These are phyloP conservation scores for Pyricularia grisea DNA, from an alignment of 2,329 filamentous ascomycete genomes.

Conservation along the genomic window DNA sequence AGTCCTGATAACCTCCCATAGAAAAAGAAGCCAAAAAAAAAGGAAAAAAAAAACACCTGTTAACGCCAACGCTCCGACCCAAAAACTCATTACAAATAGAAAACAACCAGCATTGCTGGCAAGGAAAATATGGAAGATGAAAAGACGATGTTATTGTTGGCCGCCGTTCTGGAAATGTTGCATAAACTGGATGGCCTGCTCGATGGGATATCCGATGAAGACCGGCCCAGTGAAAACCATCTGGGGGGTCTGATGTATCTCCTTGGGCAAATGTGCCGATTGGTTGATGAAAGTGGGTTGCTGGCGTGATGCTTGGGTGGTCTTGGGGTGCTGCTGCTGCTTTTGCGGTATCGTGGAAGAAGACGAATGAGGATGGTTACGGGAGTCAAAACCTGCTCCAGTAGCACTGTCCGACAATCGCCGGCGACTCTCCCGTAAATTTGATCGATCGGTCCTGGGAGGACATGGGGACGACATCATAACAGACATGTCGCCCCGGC, in stretches of 20 bases:
- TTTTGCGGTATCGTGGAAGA: background rate
- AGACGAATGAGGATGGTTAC: background rate
- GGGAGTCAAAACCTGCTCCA: background rate
- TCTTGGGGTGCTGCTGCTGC: background rate
- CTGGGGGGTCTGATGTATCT: slow-evolving; percentile 33
- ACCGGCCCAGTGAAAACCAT: slow-evolving; percentile 90
- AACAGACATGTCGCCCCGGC: background rate
- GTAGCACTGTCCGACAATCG: background rate
- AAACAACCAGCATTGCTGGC: background rate
- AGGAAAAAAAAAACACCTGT: background rate
- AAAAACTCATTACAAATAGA: background rate
- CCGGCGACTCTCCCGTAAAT: background rate
- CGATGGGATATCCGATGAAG: slow-evolving; percentile 83
- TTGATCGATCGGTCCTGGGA: slow-evolving; percentile 1
- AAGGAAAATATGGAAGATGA: background rate
- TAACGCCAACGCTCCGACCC: background rate
- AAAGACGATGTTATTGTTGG: background rate
- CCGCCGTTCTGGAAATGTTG: slow-evolving; percentile 39
- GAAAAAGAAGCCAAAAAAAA: background rate
- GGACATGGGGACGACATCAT: slow-evolving; percentile 6
- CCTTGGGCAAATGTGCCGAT: slow-evolving; percentile 19
- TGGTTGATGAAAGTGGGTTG: slow-evolving; percentile 46
- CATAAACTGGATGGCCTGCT: slow-evolving; percentile 71
- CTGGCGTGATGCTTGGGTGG: slow-evolving; percentile 11
- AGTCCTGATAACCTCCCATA: background rate